Evolutionary conservation across 2,329 filamentous ascomycete species (phyloP).

Genomic region (Hypoxylon sp.): DNA sequence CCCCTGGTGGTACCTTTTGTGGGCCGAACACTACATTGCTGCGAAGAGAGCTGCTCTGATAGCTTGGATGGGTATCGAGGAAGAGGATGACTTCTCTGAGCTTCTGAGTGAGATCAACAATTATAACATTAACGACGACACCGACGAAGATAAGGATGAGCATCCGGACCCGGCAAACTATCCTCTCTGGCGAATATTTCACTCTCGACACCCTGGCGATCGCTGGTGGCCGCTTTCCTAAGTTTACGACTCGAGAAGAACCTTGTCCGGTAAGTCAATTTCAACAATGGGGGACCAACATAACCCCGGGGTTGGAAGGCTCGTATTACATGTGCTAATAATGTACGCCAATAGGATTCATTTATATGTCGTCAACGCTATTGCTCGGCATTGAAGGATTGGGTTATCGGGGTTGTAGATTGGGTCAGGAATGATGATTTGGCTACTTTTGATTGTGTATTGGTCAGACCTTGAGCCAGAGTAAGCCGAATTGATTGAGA

Average conservation of each 20-base stretch:
- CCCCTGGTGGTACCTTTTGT: slow-evolving; percentile 15
- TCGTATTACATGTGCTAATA: not conserved
- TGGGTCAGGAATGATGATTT: not conserved
- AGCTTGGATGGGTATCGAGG: not conserved
- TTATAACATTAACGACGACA: not conserved
- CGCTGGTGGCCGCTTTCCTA: slow-evolving; percentile 19
- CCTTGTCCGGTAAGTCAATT: not conserved
- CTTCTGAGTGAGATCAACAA: not conserved
- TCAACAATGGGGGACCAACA: not conserved
- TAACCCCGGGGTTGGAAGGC: not conserved
- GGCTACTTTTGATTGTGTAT: not conserved
- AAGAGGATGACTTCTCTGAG: not conserved
- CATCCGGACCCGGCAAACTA: slow-evolving; percentile 8
- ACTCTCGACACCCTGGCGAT: not conserved
- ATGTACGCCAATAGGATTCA: not conserved
- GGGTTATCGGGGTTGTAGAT: not conserved
- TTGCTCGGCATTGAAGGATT: not conserved
- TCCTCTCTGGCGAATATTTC: not conserved
- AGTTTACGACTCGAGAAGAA: not conserved
- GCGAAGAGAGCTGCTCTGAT: not conserved
- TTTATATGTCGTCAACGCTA: not conserved
- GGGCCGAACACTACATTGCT: not conserved
- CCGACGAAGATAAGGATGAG: not conserved
- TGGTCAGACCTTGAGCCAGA: not conserved
- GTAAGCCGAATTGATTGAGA: not conserved